A percentile compares a stretch with the other conserved stretches of the same genome.
phyloP scores from a whole-genome alignment of 2,329 filamentous ascomycete genomes.

The Endocalyx cinctus region DNA sequence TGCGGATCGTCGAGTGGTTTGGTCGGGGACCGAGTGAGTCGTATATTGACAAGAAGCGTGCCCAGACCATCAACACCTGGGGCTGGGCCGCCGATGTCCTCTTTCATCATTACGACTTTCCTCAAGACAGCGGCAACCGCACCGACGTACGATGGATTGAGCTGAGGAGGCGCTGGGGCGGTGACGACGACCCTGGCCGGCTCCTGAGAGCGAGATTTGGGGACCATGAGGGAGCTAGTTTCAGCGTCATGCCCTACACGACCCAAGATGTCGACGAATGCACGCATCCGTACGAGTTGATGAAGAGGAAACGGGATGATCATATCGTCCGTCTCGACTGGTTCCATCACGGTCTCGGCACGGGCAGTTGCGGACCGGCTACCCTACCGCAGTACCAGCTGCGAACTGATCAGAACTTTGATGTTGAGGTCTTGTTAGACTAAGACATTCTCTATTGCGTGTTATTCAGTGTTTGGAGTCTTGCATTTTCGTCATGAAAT shows the following conservation, averaged over 20 bases:
- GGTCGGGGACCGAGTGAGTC: constrained; percentile 63
- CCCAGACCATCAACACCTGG: constrained; percentile 54
- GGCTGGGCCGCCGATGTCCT: constrained; percentile 43
- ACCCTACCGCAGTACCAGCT: constrained; percentile 46
- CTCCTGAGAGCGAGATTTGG: constrained; percentile 42
- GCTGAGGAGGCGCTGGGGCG: constrained; percentile 31
- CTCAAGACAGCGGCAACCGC: constrained; percentile 63
- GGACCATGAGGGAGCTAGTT: constrained; percentile 45
- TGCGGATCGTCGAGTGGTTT: constrained; percentile 53
- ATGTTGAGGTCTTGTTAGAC: constrained; percentile 41
- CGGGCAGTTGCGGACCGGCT: constrained; percentile 57
- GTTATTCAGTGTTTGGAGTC: no score
- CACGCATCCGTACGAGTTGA: constrained; percentile 58
- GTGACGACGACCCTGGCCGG: constrained; percentile 21
- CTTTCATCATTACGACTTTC: constrained; percentile 60
- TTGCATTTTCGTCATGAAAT: constrained; percentile 13
- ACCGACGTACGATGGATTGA: constrained; percentile 59
- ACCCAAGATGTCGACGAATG: constrained; percentile 48
- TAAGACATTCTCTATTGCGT: no score
- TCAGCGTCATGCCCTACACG: constrained; percentile 53
- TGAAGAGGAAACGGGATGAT: constrained; percentile 42
- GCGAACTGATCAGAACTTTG: constrained; percentile 35
- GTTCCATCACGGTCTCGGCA: constrained; percentile 59
- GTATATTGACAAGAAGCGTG: constrained; percentile 61
- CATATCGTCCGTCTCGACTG: constrained; percentile 56